Evolutionary conservation across 192 early-diverging fungal species (phyloP).

Genomic region (Coemansia sp.): DNA sequence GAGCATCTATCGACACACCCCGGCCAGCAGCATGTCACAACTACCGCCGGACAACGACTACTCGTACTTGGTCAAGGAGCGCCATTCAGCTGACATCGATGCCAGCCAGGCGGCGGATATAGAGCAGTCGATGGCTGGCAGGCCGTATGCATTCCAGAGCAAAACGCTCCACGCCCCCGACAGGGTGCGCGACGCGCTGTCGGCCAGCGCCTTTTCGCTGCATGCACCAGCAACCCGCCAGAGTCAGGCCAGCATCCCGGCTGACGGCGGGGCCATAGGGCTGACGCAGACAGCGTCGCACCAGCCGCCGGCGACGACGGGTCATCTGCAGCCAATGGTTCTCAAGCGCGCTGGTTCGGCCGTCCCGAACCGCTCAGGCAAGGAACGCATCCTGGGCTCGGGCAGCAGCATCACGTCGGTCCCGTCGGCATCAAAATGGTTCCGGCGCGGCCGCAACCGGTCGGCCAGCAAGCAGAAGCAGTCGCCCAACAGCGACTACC

Average conservation of each 20-base stretch:
- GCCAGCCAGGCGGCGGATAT: background rate
- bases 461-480: conserved; percentile 12
- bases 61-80: conserved; percentile 42
- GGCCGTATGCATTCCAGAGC: conserved; percentile 35
- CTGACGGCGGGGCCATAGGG: background rate
- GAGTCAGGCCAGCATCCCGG: conserved; percentile 25
- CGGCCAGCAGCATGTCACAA: conserved; percentile 15
- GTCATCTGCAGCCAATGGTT: conserved; percentile 7
- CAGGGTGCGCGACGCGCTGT: conserved; percentile 1
- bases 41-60: conserved; percentile 17
- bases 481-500: conserved; percentile 16
- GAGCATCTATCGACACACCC: background rate
- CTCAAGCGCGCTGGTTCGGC: conserved; percentile 37
- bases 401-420: conserved; percentile 10
- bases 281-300: conserved; percentile 9
- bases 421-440: conserved; percentile 36
- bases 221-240: conserved; percentile 26
- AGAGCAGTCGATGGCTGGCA: conserved; percentile 25
- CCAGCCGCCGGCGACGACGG: background rate
- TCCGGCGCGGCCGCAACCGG: conserved; percentile 37
- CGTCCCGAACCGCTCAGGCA: conserved; percentile 16
- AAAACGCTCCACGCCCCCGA: background rate
- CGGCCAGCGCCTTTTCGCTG: conserved; percentile 14
- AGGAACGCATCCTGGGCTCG: conserved; percentile 5
- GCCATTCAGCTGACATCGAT: conserved; percentile 20